Percentiles rank a stretch among this genome's conserved stretches.
These are phyloP conservation scores for Wallacemonas sp. DNA, from an alignment of 208 protist genomes.

Conservation along the genomic window DNA sequence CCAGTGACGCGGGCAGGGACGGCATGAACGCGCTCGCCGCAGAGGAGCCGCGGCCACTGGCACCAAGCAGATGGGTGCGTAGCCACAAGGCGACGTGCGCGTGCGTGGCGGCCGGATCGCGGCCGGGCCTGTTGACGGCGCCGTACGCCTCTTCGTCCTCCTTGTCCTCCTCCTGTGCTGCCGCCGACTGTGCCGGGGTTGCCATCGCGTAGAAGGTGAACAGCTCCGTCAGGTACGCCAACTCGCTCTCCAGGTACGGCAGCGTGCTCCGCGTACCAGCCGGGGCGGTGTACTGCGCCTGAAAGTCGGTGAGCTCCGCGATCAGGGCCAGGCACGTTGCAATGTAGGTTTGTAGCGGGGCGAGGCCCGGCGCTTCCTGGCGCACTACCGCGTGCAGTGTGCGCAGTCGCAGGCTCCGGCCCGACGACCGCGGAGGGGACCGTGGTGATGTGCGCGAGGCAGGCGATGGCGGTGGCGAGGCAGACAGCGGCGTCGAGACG, in stretches of 20 bases:
- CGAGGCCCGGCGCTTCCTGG: neutral
- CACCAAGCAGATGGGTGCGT: neutral
- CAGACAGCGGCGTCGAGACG: neutral
- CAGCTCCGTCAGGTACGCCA: constrained; percentile 2
- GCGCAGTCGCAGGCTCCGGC: neutral
- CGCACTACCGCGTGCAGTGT: neutral
- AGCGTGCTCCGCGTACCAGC: neutral
- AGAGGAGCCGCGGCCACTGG: neutral
- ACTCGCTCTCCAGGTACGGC: constrained; percentile 1
- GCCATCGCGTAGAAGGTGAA: neutral
- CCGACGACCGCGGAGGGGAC: neutral
- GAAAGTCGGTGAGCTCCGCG: constrained; percentile 7
- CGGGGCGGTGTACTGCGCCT: neutral
- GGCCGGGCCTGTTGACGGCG: too few species aligned
- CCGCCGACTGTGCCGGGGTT: neutral
- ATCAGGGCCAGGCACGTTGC: neutral
- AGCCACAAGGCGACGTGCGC: neutral
- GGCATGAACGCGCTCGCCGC: neutral
- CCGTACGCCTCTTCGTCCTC: too few species aligned
- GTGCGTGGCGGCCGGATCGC: neutral
- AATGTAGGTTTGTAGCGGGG: neutral
- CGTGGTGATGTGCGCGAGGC: neutral
- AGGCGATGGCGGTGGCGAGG: neutral
- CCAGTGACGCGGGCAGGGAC: neutral
- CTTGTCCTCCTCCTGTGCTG: neutral